Evolutionary conservation across 2,329 filamentous ascomycete species (phyloP).

Genomic region (Aspergillus neoniger): DNA sequence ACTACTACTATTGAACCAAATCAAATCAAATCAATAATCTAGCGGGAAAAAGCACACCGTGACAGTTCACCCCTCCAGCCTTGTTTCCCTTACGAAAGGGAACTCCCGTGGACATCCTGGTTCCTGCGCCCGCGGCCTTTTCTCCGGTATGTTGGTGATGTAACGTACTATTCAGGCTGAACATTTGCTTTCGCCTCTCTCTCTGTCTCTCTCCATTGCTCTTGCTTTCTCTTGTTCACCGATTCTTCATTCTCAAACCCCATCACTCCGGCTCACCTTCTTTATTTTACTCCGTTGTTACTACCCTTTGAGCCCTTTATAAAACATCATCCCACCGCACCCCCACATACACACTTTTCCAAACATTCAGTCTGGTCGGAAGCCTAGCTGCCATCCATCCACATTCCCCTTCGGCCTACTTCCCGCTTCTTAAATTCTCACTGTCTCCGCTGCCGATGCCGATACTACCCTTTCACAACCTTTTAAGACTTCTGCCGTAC

Average conservation of each 20-base stretch:
- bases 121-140: conserved; percentile 1
- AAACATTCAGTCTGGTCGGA: neutral
- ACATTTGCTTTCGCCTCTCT: neutral
- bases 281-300: conserved; percentile 12
- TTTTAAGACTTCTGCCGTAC: neutral
- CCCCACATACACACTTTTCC: neutral
- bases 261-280: neutral
- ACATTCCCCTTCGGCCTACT: neutral
- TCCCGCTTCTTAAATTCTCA: neutral
- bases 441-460: neutral
- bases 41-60: neutral
- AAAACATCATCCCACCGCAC: neutral
- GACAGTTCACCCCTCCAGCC: neutral
- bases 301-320: no score
- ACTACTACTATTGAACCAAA: no score
- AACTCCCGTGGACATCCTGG: neutral
- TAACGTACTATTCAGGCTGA: neutral
- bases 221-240: neutral
- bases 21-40: no score
- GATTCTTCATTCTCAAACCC: neutral
- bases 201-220: neutral
- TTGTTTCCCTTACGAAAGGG: neutral
- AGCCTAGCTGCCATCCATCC: neutral
- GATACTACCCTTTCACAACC: neutral
- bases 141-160: conserved; percentile 4